Evolutionary conservation across 108 stramenopile species (phyloP).

Genomic region (Nitzschia palea): DNA sequence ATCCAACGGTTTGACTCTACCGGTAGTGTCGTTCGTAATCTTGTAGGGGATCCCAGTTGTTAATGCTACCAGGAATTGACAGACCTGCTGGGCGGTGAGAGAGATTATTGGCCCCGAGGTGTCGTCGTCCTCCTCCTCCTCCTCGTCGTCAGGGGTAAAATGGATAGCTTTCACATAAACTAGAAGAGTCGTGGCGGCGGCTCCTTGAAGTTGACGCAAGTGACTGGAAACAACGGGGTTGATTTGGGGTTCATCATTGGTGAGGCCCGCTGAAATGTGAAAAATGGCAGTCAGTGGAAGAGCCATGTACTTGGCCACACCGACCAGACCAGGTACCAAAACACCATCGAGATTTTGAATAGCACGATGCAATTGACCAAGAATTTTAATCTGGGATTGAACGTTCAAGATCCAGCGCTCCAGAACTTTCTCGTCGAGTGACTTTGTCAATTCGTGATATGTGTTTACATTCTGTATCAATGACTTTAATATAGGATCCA

Average conservation of each 20-base stretch:
- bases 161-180: background rate
- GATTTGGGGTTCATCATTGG: background rate
- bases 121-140: background rate
- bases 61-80: conserved; percentile 27
- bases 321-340: conserved; percentile 8
- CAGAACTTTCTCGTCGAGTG: background rate
- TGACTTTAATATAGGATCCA: conserved; percentile 34
- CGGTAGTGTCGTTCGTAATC: background rate
- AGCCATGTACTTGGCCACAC: conserved; percentile 24
- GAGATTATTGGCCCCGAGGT: background rate
- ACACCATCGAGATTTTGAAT: background rate
- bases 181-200: background rate
- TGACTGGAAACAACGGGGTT: background rate
- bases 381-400: conserved; percentile 1
- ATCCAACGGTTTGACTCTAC: background rate
- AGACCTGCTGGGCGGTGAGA: background rate
- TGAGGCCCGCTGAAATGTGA: background rate
- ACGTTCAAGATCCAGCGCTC: background rate
- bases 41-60: conserved; percentile 6
- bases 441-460: conserved; percentile 3
- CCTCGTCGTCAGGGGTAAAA: background rate
- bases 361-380: background rate
- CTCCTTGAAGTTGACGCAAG: background rate
- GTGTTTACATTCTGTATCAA: conserved; percentile 2
- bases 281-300: conserved; percentile 37